Evolutionary conservation across 2,329 filamentous ascomycete species (phyloP), one percentile per base, ranked within the genome.

Genomic region (Thermoascus crustaceus): DNA sequence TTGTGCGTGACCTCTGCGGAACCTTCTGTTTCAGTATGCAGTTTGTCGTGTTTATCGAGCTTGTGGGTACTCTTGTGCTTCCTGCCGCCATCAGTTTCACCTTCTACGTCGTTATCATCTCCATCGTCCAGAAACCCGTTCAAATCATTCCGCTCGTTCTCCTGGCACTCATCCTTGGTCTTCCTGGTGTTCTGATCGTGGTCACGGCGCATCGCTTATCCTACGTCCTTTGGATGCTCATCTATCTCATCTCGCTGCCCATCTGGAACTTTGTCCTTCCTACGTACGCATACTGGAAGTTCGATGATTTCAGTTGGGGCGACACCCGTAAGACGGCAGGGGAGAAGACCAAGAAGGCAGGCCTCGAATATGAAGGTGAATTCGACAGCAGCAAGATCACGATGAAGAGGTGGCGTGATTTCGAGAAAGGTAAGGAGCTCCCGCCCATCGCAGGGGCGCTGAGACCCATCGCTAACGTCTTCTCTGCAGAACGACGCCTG

Each of bases 21-120:
- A 98, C 91, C 3, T 98, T 98, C 69, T 98, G 93, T 71, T 98
- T 98, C 72, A 94, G 86, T 63, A 98, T 98, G 91, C 91, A 98
- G 65, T 98, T 98, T 58, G 82, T 98, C 46, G 82, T 98, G 44
- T 94, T 88, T 58, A 84, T 98, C 54, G 91, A 98, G 65, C 72
- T 98, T 37, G 75, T 96, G 37, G 91, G 91, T 51, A 98, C 93
- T 2, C 71, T 98, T 35, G 91, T 98, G 7, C 73, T 98, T 14
- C 91, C 91, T 2, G 93, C 91, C 30, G 93, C 93, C 47, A 96
- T 98, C 58, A 82, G 85, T 3, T 98, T 98, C 61, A 98, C 91
- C 13, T 79, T 96, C 58, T 98, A 98, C 64, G 81, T 98, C 53
- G 79, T 95, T 44, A 77, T 93, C 52, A 83, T 86, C 40, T 89